Percentiles rank a stretch among this genome's conserved stretches.
Evolutionary conservation across 768 basidiomycete genomes (phyloP).

Genomic region (Tylopilus subfusipes): DNA sequence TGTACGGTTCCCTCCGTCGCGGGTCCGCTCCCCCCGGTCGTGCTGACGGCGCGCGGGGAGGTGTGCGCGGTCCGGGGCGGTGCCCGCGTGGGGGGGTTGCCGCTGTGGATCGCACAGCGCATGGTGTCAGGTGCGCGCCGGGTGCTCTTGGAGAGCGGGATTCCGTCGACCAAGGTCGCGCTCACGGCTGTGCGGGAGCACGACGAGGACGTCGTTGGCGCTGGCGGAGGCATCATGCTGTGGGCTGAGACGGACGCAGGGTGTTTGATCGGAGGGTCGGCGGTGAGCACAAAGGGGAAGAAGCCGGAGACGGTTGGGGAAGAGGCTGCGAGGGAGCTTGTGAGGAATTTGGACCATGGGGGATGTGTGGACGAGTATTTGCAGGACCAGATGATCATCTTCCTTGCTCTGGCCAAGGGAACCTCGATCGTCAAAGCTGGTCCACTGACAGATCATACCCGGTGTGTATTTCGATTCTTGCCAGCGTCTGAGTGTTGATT

Average conservation of each 20-base stretch:
- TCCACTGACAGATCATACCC: slow-evolving; percentile 65
- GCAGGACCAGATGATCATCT: slow-evolving; percentile 77
- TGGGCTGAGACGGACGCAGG: slow-evolving; percentile 73
- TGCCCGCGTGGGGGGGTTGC: slow-evolving; percentile 68
- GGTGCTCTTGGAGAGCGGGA: slow-evolving; percentile 40
- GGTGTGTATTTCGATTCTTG: slow-evolving; percentile 35
- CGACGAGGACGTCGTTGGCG: slow-evolving; percentile 46
- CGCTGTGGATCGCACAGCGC: slow-evolving; percentile 46
- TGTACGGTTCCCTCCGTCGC: slow-evolving; percentile 36
- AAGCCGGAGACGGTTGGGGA: slow-evolving; percentile 48
- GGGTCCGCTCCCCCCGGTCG: slow-evolving; percentile 43
- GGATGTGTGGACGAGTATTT: slow-evolving; percentile 70
- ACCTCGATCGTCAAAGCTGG: slow-evolving; percentile 53
- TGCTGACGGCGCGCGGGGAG: slow-evolving; percentile 53
- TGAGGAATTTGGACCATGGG: slow-evolving; percentile 54
- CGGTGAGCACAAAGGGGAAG: slow-evolving; percentile 53
- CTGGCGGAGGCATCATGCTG: slow-evolving; percentile 67
- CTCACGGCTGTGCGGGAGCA: slow-evolving; percentile 47
- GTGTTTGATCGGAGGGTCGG: slow-evolving; percentile 66
- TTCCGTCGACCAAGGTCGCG: slow-evolving; percentile 15
- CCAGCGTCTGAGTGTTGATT: background rate
- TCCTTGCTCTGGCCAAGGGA: slow-evolving; percentile 70
- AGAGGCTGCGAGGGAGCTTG: slow-evolving; percentile 57
- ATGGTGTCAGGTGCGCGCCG: slow-evolving; percentile 55
- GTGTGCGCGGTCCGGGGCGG: slow-evolving; percentile 51